phyloP scores from a whole-genome alignment of 129 eudicot species.

The Saussurea involucrata region DNA sequence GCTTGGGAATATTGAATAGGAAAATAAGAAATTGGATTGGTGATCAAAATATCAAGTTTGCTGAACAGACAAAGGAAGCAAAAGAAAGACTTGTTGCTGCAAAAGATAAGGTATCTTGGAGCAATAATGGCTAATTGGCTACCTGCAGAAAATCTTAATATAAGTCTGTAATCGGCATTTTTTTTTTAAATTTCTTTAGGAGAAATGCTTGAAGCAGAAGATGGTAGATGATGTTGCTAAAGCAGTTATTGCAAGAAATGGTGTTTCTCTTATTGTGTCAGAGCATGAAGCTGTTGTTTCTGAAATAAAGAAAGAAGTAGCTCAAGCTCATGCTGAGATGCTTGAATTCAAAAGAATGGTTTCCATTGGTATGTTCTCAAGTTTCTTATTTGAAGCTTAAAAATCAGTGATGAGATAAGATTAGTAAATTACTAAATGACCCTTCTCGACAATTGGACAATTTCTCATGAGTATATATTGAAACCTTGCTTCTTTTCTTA shows the following conservation, averaged over 20 bases:
- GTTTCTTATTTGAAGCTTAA: too few relatives aligned
- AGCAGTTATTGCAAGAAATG: conserved; percentile 40
- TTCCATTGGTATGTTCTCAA: conserved; percentile 35
- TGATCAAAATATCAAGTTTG: conserved; percentile 36
- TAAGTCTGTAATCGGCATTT: neutral
- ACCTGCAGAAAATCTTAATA: neutral
- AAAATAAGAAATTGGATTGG: conserved; percentile 61
- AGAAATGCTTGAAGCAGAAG: conserved; percentile 41
- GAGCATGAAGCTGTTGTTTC: conserved; percentile 51
- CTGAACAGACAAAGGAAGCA: conserved; percentile 48
- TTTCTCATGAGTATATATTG: neutral
- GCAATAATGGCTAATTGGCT: neutral
- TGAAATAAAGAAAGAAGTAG: conserved; percentile 32
- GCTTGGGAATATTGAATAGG: conserved; percentile 21
- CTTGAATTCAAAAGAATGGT: conserved; percentile 32
- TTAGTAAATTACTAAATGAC: too few relatives aligned
- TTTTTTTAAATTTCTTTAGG: conserved; percentile 23
- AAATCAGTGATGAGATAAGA: too few relatives aligned
- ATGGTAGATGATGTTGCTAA: conserved; percentile 40
- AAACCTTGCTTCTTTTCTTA: neutral
- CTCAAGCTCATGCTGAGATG: conserved; percentile 43
- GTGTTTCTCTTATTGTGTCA: conserved; percentile 40
- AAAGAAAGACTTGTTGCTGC: conserved; percentile 45
- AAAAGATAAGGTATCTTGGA: conserved; percentile 42
- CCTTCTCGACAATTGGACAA: too few relatives aligned